These are phyloP conservation scores for Epichloe glyceriae DNA, from an alignment of 2,329 filamentous ascomycete species.

Conservation along the genomic window DNA sequence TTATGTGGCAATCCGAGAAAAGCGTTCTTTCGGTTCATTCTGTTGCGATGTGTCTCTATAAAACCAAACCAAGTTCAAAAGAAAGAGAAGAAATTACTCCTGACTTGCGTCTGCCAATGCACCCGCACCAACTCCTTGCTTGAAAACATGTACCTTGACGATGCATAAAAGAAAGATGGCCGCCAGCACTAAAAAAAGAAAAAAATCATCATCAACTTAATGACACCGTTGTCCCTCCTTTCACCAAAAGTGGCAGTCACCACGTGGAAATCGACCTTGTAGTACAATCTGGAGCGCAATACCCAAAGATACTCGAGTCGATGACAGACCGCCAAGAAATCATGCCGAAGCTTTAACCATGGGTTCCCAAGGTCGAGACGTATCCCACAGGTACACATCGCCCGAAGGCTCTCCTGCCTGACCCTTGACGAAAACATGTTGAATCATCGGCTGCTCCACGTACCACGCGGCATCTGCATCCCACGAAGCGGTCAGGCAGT, in stretches of 20 bases:
- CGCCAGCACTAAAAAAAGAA: neutral
- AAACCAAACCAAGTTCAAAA: neutral
- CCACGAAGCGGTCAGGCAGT: conserved; percentile 11
- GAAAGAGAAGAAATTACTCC: neutral
- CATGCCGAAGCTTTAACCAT: conserved; percentile 27
- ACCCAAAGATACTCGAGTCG: neutral
- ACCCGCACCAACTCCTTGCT: conserved; percentile 1
- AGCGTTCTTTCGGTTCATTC: neutral
- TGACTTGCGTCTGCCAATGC: neutral
- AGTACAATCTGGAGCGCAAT: neutral
- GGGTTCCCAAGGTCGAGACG: conserved; percentile 28
- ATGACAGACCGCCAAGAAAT: neutral
- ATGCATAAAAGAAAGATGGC: neutral
- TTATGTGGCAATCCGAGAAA: conserved; percentile 1
- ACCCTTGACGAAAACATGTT: conserved; percentile 25
- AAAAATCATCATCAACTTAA: neutral
- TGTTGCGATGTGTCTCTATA: neutral
- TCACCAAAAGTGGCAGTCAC: neutral
- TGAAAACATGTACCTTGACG: neutral
- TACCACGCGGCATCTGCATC: neutral
- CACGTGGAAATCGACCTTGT: neutral
- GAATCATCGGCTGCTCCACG: conserved; percentile 11
- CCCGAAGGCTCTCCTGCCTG: conserved; percentile 18
- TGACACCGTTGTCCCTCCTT: neutral
- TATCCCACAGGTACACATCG: conserved; percentile 29